Base-by-base conservation (phyloP, 306 rosid genomes). In the Castanospermum australe region DNA sequence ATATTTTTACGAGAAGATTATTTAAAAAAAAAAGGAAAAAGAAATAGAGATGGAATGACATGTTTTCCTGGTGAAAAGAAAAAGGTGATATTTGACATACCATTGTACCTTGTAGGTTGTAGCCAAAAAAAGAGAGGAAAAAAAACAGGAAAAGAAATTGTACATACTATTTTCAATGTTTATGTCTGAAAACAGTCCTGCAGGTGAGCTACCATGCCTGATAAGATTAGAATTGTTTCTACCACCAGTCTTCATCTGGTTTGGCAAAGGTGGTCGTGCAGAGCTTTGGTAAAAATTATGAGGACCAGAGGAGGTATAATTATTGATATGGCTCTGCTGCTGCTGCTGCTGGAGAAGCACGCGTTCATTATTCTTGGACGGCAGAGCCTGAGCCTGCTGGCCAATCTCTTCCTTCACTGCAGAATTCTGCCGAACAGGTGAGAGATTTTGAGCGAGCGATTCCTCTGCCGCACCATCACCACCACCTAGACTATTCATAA, bases 171-270 rank as follows among this genome's bases (percentile, higher is more conserved):
- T 79, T 17, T 89, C 97, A 62, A 91, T 66, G 83, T 91, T 84
- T 20, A 93, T 77, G 78, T 81, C 44, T 81, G 96, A 70, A 67
- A 96, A 91, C 47, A 89, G 73, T 64, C 99, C 99, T 5, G 97
- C 98, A 33, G 99, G 99, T 8, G 96, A 96, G 81, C 98, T 96
- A 85, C 90, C 92, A 57, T 93, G 98, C 74, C 99, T 86, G 75
- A 88, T 78, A 67, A 96, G 97, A 81, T 48, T 89, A 4, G 96
- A 90, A 76, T 50, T 32, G 24, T 0, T 75, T 54, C 78, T 81
- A 81, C 86, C 80, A 44, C 90, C 94, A 6, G 93, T 79, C 73
- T 85, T 93, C 84, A 88, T 84, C 79, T 87, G 97, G 72, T 72
- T 96, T 3, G 91, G 98, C 75, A 91, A 84, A 85, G 99, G 97